Base-by-base conservation (phyloP, 306 rosid species). In the Rubus parviflorus region DNA sequence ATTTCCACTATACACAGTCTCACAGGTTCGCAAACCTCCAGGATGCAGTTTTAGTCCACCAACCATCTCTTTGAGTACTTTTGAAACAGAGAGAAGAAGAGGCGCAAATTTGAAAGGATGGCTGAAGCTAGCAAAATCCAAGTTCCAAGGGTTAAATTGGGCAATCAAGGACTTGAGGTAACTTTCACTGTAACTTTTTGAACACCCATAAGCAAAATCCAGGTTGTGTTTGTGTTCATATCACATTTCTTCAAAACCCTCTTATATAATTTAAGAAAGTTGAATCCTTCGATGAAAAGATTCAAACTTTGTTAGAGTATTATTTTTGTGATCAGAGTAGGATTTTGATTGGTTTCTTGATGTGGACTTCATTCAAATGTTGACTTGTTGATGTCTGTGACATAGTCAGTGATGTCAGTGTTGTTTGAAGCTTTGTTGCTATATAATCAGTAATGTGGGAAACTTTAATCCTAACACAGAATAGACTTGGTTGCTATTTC, bases 91-190 rank as follows among this genome's bases (percentile, higher is more conserved):
- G 10, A 42, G 58, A 14, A 3, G 11, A 7, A 15, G 16, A 48
- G 8, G 14, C 7, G 37, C 25, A 25, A 1, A 25, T 30, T 48
- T 48, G 58, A 11, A 71, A 37, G 63, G 47, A 72, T 72, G 75
- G n/a, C 6, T 51, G 75, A 71, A 71, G 64, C 22, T 37, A 38
- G 16, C 63, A 40, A 72, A n/a, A n/a, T 51, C 16, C 62, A 51
- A 49, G 48, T 57, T 15, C 73, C 68, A 23, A 8, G 43, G n/a
- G 45, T 60, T 19, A 60, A 74, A 16, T 10, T 60, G 77, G 77
- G 77, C 35, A 25, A 14, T 35, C 69, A 45, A 45, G 69, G 58
- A 17, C 69, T 45, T 74, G 69, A 60, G 68, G 54, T 22, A 5
- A 20, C 1, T 58, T 5, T 1, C 30, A 73, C 20, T 16, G 8